A percentile compares a stretch with the other conserved stretches of the same genome.
phyloP scores from a whole-genome alignment of 257 asterid species.

The Oldenlandia corymbosa region DNA sequence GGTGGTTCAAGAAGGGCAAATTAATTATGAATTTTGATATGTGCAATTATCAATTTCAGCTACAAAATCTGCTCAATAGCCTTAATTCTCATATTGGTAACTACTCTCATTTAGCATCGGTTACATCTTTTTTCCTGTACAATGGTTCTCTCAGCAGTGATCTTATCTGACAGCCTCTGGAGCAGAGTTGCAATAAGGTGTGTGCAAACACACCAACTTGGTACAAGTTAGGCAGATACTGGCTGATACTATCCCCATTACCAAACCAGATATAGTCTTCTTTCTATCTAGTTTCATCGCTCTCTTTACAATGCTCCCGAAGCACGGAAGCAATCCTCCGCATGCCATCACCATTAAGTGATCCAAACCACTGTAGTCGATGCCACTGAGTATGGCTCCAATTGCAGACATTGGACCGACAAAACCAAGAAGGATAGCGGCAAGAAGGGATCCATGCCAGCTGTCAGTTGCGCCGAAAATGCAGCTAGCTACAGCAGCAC shows the following conservation, averaged over 20 bases:
- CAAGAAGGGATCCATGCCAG: conserved; percentile 79
- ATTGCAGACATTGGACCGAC: conserved; percentile 88
- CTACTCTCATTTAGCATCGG: too few species aligned
- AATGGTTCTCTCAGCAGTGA: too few species aligned
- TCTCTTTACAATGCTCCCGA: conserved; percentile 55
- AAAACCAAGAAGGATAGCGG: conserved; percentile 72
- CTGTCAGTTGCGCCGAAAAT: conserved; percentile 81
- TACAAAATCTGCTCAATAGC: conserved; percentile 7
- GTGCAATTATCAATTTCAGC: too few species aligned
- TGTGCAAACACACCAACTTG: conserved; percentile 88
- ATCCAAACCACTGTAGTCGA: conserved; percentile 87
- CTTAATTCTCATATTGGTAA: too few species aligned
- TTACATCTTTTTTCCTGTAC: too few species aligned
- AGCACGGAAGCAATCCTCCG: conserved; percentile 89
- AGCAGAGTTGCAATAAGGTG: conserved; percentile 96
- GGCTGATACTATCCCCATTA: conserved; percentile 54
- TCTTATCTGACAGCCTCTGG: conserved; percentile 95
- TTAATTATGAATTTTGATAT: too few species aligned
- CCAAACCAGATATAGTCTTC: conserved; percentile 60
- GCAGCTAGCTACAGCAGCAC: conserved; percentile 98
- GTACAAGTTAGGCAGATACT: conserved; percentile 66
- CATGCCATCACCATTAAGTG: conserved; percentile 83
- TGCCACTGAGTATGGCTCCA: conserved; percentile 78
- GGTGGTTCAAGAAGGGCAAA: too few species aligned
- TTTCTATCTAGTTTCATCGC: conserved; percentile 58